A percentile compares a stretch with the other conserved stretches of the same genome.
Conservation (phyloP, 352 stramenopile genomes). For the Peronospora destructor region DNA sequence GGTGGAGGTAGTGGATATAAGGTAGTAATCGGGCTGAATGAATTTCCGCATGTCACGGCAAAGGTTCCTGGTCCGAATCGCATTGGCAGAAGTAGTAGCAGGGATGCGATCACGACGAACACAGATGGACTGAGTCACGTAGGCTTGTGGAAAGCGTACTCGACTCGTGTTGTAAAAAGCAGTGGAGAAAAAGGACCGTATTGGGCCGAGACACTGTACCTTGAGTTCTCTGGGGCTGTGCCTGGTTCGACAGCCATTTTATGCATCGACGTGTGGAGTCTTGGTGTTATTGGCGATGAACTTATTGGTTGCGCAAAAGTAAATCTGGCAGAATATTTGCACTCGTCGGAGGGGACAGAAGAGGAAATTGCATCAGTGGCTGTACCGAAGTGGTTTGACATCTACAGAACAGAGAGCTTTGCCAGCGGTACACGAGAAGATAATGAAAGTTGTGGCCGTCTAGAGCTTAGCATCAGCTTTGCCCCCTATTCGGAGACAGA, state of each 20-base stretch:
- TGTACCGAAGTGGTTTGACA: constrained; percentile 73
- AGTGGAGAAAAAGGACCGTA: constrained; percentile 45
- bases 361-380: constrained; percentile 62
- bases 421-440: constrained; percentile 15
- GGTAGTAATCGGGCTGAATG: constrained; percentile 60
- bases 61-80: constrained; percentile 28
- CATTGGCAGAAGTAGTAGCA: constrained; percentile 15
- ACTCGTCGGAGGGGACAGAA: constrained; percentile 47
- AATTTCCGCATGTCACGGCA: constrained; percentile 59
- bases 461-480: constrained; percentile 81
- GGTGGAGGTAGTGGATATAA: constrained; percentile 54
- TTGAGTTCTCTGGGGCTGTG: constrained; percentile 72
- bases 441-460: constrained; percentile 39
- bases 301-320: constrained; percentile 67
- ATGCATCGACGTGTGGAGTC: constrained; percentile 70
- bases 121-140: constrained; percentile 43
- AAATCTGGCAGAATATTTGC: constrained; percentile 70
- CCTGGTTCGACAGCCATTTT: constrained; percentile 66
- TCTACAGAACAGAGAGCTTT: constrained; percentile 53
- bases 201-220: constrained; percentile 71
- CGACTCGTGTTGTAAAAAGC: constrained; percentile 52
- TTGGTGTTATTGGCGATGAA: constrained; percentile 74
- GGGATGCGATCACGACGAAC: constrained; percentile 19
- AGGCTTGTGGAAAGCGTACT: constrained; percentile 57
- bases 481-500: constrained; percentile 55